A percentile compares a stretch with the other conserved stretches of the same genome.
Conservation (phyloP, 2,329 filamentous ascomycete genomes). For the Aureobasidium musti region DNA sequence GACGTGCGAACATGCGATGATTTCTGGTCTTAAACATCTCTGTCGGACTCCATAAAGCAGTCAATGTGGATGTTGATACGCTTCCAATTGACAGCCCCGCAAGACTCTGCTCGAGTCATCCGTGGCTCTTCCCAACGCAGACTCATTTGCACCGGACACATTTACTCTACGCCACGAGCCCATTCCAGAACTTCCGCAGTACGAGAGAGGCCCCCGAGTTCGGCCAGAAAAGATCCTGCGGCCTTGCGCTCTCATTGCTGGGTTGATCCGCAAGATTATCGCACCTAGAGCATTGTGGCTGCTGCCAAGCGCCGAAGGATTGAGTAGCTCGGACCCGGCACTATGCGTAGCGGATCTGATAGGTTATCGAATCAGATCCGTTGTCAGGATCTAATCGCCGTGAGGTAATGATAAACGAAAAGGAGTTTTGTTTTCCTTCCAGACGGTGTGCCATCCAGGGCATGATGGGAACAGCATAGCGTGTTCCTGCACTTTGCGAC, state of each 20-base stretch:
- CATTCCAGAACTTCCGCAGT: background rate
- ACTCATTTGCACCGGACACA: background rate
- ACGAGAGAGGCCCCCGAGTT: background rate
- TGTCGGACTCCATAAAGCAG: no score
- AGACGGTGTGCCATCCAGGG: background rate
- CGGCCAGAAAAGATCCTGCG: background rate
- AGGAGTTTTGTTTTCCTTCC: background rate
- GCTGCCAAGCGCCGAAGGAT: constrained; percentile 25
- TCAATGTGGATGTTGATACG: background rate
- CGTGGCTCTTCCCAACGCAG: background rate
- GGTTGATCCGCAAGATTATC: constrained; percentile 26
- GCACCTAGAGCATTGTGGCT: constrained; percentile 10
- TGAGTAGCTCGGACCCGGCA: constrained; percentile 7
- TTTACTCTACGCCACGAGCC: background rate
- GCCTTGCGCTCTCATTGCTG: background rate
- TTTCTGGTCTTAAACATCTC: no score
- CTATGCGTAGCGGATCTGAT: constrained; percentile 17
- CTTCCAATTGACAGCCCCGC: no score
- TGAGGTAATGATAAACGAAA: constrained; percentile 9
- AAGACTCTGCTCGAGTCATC: background rate
- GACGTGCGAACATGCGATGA: no score
- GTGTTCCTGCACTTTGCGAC: background rate
- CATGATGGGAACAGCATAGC: background rate
- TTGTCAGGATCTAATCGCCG: constrained; percentile 9
- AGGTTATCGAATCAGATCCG: constrained; percentile 22